Base-by-base conservation (phyloP, 768 basidiomycete species). In the Auricularia sp. region DNA sequence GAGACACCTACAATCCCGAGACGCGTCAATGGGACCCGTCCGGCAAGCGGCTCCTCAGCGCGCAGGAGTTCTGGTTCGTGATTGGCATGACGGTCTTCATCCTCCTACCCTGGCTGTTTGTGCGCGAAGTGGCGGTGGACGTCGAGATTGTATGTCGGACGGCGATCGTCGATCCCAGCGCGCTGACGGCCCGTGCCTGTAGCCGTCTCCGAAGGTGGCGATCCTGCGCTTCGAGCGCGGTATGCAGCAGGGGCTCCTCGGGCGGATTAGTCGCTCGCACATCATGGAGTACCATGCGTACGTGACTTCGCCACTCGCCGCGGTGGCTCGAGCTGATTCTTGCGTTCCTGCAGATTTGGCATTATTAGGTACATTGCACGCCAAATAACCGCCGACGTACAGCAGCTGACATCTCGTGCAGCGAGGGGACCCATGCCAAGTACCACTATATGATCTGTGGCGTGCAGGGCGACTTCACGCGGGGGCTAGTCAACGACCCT, bases 401-500 rank as follows among this genome's bases (percentile, higher is more conserved):
- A 34, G 62, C 53, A 51, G 66, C 66, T 58, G 61, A 35, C 61
- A 11, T 53, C 36, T 34, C n/a, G 36, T 39, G 47, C 62, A 78
- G 78, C 61, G 78, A 78, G 69, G 78, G 78, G 12, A 73, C 71
- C 3, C 72, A 78, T 42, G 71, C 78, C 8, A 73, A 77, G 65
- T 76, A 77, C 64, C 78, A 79, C 67, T 79, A 78, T 69, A 70
- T 80, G 69, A 76, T 80, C 62, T 77, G 77, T 61, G 78, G 78
- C 56, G 78, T 80, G n/a, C 77, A 79, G 68, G 78, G 78, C 39
- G 78, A 80, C 64, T 80, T 80, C 68, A 80, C 79, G 4, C 71
- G 73, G 39, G 71, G 76, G 21, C 72, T 80, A 36, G 77, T 80
- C 63, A 73, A 77, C 59, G 70, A 78, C 58, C 77, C 77, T 43